Evolutionary conservation across 2,329 filamentous ascomycete genomes (phyloP), one percentile per base, ranked within the genome.

Genomic region (Aureobasidium sp.): DNA sequence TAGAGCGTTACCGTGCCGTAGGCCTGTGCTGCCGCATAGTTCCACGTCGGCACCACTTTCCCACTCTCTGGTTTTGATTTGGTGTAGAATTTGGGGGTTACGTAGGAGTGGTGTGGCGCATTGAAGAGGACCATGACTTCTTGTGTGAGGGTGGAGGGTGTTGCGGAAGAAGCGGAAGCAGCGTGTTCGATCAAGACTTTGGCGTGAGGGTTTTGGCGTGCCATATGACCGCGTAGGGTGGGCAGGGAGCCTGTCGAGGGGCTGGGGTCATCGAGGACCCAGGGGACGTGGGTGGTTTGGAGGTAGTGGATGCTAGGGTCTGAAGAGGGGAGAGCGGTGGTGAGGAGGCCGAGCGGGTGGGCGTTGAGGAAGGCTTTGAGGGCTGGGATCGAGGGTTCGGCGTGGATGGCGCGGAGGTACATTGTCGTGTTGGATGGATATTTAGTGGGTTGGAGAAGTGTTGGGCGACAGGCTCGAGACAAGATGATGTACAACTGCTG

Each of bases 21-120:
- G 0, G 76, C 82, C 70, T 88, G 83, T 0, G 79, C 84, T 0
- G 85, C 84, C 0, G 82, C 76, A 65, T 88, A 89, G 69, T 89
- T 84, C 86, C 85, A 88, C 0, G 85, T 89, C 0, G 84, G 84
- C 5, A 86, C 85, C 0, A 87, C 85, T 65, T 88, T 88, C 11
- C 79, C 85, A 0, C 80, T 84, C 0, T 67, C 68, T 0, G 84
- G 85, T 68, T 88, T 88, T 1, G 85, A 87, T 64, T 84, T 78
- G 11, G 73, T 76, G 73, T 88, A 88, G 71, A 87, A 88, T 62
- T 86, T 84, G 0, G 85, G 84, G 0, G 85, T 87, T 5, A 88
- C 79, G 65, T 88, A 88, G 71, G 85, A 82, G 38, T 87, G 79
- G 0, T 75, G 69, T 0, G 79, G 74, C 0, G 76, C 77, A 47